Base-by-base conservation (phyloP, 2,329 filamentous ascomycete genomes). In the Talaromyces sp. region DNA sequence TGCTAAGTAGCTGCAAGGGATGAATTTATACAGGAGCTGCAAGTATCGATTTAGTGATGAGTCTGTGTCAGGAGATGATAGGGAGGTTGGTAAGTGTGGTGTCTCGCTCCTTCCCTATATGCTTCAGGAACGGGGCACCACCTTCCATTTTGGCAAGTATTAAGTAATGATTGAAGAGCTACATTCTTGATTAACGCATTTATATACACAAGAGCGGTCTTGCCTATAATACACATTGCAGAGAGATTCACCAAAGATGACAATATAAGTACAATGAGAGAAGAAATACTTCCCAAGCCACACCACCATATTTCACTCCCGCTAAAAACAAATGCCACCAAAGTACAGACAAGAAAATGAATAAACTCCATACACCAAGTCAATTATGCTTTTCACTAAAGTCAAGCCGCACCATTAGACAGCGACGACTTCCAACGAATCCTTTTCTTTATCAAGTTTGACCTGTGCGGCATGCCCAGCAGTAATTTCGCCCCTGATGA, bases 401-500 rank as follows among this genome's bases (percentile, higher is more conserved):
- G 8, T 22, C 49, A 43, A 49, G 36, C 17, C 15, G 27, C n/a
- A 5, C 29, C 29, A 31, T 38, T 61, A 64, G 43, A 25, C 70
- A 29, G 72, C 51, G 13, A 69, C 67, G 60, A 91, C 82, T 45
- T 86, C 82, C 63, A 92, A 75, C 0, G 85, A 85, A 49, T 82
- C 80, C 38, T 83, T 84, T 67, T 88, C 87, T 13, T 86, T 84
- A 62, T 86, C 89, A 65, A 97, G 83, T 58, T 80, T 81, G 13
- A 97, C 90, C 66, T 83, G 84, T 4, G 91, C 94, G 2, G 80
- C 85, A 72, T 96, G 89, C 0, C 92, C 93, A 65, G 83, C 86
- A 77, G 88, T 90, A 67, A 98, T 79, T 77, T 92, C 82, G 22
- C 95, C 95, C 63, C 91, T 85, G 71, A 98, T 98, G 72, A 99